Base-by-base conservation (phyloP, 2,329 filamentous ascomycete species). In the Ophiostoma sp. region DNA sequence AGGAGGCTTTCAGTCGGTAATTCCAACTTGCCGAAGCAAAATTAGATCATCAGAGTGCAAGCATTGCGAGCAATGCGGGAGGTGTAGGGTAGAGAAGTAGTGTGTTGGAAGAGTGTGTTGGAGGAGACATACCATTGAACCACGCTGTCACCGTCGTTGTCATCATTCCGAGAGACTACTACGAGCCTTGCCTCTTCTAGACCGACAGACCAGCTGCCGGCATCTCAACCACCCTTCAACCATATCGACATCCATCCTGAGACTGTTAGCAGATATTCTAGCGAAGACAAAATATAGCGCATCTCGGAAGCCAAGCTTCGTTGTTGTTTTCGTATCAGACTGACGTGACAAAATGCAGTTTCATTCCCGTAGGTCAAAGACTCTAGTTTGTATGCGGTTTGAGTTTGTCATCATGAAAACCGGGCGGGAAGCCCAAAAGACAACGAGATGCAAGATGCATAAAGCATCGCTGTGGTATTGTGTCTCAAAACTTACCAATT, bases 311-410 rank as follows among this genome's bases (percentile, higher is more conserved):
- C 41, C 35, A 69, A 31, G 13, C 23, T 20, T 68, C 33, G 7
- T 62, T 66, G 33, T 64, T 27, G 44, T 33, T 60, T 70, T 69
- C 78, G 80, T 85, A 48, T 95, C 92, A 95, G 92, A 93, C 92
- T 95, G 92, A 95, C 91, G 91, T 94, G 89, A 87, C 89, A 92
- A 87, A 85, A 64, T 79, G 80, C 87, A 80, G 89, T 94, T 94
- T 94, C 91, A 94, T 90, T 86, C 88, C 85, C 80, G 79, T 79
- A 83, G 90, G 89, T 96, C 92, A 95, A 95, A 96, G 92, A 96
- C 92, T 96, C 92, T 96, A 96, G 91, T 94, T 94, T 89, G 91
- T 94, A 93, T 89, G 89, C 87, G 90, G 90, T 93, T 89, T 86
- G 85, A 83, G 84, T 80, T 82, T 93, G 89, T 94, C 92, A 94